Evolutionary conservation across 2,329 filamentous ascomycete species (phyloP).

Genomic region (Hyphodiscus sp.): DNA sequence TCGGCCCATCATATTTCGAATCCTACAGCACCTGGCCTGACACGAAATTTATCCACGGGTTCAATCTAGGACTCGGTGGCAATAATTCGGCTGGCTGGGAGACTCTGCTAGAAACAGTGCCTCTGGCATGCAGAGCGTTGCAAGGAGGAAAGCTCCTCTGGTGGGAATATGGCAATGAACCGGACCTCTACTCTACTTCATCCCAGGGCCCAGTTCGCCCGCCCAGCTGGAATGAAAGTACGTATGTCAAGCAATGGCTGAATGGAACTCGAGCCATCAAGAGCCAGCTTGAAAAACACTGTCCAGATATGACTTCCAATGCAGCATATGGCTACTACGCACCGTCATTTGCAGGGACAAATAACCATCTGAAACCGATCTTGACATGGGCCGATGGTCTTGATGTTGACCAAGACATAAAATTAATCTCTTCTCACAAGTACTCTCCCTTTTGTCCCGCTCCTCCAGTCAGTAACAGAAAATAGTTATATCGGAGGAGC

Average conservation of each 20-base stretch:
- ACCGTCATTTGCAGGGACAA: constrained; percentile 49
- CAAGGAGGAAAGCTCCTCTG: constrained; percentile 42
- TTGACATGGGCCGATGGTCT: constrained; percentile 48
- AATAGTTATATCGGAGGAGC: constrained; percentile 56
- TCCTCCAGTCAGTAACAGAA: constrained; percentile 1
- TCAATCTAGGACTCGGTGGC: constrained; percentile 47
- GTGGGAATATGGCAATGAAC: constrained; percentile 62
- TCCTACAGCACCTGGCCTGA: constrained; percentile 52
- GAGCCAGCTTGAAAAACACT: constrained; percentile 38
- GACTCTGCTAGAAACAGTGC: constrained; percentile 47
- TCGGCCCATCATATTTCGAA: constrained; percentile 57
- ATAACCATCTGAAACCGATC: constrained; percentile 44
- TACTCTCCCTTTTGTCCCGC: constrained; percentile 28
- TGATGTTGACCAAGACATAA: constrained; percentile 42
- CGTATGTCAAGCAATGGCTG: constrained; percentile 52
- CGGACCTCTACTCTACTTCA: constrained; percentile 50
- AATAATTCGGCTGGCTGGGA: constrained; percentile 46
- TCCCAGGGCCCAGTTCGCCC: constrained; percentile 47
- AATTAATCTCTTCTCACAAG: constrained; percentile 54
- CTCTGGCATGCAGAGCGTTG: constrained; percentile 51
- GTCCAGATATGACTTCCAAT: constrained; percentile 41
- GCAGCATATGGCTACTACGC: constrained; percentile 46
- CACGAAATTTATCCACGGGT: constrained; percentile 53
- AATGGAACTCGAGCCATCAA: constrained; percentile 46
- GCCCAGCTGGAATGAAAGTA: constrained; percentile 44